Base-by-base conservation (phyloP, 2,329 filamentous ascomycete species). In the Fusarium caatingaense region DNA sequence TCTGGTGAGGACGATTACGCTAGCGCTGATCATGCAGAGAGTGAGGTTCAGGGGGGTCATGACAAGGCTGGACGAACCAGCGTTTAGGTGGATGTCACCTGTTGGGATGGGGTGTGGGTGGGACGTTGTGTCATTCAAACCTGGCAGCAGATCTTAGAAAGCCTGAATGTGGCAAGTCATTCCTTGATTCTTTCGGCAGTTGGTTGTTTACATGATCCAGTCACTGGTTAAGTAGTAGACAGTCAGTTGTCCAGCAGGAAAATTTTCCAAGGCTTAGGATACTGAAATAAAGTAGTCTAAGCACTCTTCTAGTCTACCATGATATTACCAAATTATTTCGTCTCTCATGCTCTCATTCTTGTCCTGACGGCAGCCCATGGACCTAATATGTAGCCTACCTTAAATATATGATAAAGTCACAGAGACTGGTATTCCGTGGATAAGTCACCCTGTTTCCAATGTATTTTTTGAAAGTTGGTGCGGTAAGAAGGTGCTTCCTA, bases 1-100 rank as follows among this genome's bases (percentile, higher is more conserved):
- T 75, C 73, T 11, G 78, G 78, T 27, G 79, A 80, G 68, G 77
- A 79, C 27, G 77, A 79, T 66, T 79, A 77, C 41, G 73, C 76
- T 21, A 65, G 49, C 34, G 18, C 27, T 15, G 56, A 66, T 11
- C 49, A 34, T 27, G 34, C 45, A 13, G 68, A 73, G 15, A 42
- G 46, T 18, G 71, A 74, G 44, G 59, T 59, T 37, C 56, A 56
- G 15, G 54, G 25, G 27, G 56, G 46, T 8, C 64, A 73, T 28
- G 63, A 50, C n/a, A 72, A 73, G 64, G 23, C 34, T 40, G 69
- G 69, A 41, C 58, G 63, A 56, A 64, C 64, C 37, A 70, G 63
- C 54, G 64, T 59, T 42, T 75, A 66, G 41, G 44, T 16, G 34
- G n/a, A n/a, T 56, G 56, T 54, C 55, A 50, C 59, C 57, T 37